These are phyloP conservation scores for Monosporascus ibericus DNA, from an alignment of 2,329 filamentous ascomycete species.

Conservation along the genomic window DNA sequence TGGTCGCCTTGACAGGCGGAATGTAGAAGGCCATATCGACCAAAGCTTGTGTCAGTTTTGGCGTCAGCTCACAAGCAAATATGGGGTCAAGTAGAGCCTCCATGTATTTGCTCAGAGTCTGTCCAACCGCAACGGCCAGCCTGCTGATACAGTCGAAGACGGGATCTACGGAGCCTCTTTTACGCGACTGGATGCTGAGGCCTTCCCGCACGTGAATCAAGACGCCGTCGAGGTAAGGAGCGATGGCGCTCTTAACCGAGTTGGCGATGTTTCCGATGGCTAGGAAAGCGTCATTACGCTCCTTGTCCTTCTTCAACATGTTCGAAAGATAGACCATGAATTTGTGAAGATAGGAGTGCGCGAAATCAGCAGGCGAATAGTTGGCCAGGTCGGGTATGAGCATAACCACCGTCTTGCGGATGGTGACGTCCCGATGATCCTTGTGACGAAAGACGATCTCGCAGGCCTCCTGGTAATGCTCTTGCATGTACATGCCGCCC, in stretches of 20 bases:
- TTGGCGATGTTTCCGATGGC: constrained; percentile 96
- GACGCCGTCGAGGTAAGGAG: constrained; percentile 90
- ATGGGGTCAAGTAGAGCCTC: constrained; percentile 92
- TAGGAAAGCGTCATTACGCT: constrained; percentile 88
- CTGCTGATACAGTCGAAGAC: constrained; percentile 98
- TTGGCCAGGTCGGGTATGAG: constrained; percentile 89
- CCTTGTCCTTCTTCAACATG: constrained; percentile 91
- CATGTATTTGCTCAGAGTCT: constrained; percentile 97
- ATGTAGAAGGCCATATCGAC: constrained; percentile 99
- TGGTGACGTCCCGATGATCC: constrained; percentile 82
- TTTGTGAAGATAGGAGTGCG: constrained; percentile 78
- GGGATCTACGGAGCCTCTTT: constrained; percentile 61
- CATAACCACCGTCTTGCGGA: constrained; percentile 82
- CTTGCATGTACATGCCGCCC: constrained; percentile 99
- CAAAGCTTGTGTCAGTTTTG: constrained; percentile 87
- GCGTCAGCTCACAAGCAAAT: constrained; percentile 90
- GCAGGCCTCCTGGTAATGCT: constrained; percentile 84
- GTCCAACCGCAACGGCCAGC: constrained; percentile 88
- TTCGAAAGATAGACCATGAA: constrained; percentile 96
- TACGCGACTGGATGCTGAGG: constrained; percentile 70
- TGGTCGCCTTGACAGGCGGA: constrained; percentile 83
- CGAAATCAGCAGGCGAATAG: constrained; percentile 88
- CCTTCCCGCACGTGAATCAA: constrained; percentile 90
- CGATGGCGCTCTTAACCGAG: constrained; percentile 90
- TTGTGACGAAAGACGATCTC: constrained; percentile 90